These are phyloP conservation scores for Pueraria montana DNA, from an alignment of 306 rosid species.

Conservation along the genomic window DNA sequence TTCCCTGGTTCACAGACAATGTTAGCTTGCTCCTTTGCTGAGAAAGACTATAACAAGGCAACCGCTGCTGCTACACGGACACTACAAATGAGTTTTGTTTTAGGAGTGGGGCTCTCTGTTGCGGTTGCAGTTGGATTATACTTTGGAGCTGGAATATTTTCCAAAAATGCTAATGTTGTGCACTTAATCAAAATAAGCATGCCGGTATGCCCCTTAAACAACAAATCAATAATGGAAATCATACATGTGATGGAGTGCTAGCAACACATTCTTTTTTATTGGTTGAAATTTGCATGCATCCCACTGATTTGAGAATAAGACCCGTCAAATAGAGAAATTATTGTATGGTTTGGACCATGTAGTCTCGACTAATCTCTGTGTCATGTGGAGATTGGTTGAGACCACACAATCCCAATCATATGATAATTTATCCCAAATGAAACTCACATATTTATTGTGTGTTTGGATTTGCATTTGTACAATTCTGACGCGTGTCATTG, in stretches of 20 bases:
- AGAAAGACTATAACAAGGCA: conserved; percentile 74
- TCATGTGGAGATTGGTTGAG: not conserved
- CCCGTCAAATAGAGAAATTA: not conserved
- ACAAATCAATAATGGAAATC: not conserved
- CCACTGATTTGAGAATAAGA: not conserved
- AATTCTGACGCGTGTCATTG: no score
- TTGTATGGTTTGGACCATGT: not conserved
- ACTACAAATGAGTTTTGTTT: conserved; percentile 75
- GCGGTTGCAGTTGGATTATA: conserved; percentile 75
- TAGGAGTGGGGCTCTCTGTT: conserved; percentile 76
- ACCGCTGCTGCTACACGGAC: conserved; percentile 69
- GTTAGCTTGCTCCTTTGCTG: conserved; percentile 87
- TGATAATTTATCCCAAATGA: not conserved
- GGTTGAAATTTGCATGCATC: not conserved
- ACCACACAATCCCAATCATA: not conserved
- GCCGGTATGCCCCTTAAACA: conserved; percentile 59
- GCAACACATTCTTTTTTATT: not conserved
- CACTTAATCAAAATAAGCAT: conserved; percentile 70
- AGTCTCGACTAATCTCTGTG: not conserved
- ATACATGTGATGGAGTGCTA: not conserved
- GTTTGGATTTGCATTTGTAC: no score
- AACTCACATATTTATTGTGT: no score
- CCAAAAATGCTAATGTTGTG: conserved; percentile 69
- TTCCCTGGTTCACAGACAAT: conserved; percentile 62
- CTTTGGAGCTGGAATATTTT: conserved; percentile 83